A percentile compares a stretch with the other conserved stretches of the same genome.
These are phyloP conservation scores for Claviceps capensis DNA, from an alignment of 2,329 filamentous ascomycete genomes.

Conservation along the genomic window DNA sequence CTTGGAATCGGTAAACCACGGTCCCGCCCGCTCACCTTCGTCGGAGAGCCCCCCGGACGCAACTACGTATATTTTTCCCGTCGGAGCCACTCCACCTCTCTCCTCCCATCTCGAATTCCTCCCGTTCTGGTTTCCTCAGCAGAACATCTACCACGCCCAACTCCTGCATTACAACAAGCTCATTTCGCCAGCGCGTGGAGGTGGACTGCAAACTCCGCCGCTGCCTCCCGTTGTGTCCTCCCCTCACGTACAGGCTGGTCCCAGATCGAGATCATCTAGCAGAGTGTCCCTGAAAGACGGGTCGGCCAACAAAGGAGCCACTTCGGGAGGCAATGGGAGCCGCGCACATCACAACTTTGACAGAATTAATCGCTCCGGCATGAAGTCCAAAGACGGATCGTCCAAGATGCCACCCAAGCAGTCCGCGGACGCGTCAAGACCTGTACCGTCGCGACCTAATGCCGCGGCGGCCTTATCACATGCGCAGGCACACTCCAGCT, in stretches of 20 bases:
- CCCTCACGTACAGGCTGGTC: slow-evolving; percentile 40
- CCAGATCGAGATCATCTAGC: slow-evolving; percentile 44
- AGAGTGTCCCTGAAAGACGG: slow-evolving; percentile 44
- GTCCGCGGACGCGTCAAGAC: slow-evolving; percentile 17
- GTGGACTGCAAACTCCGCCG: slow-evolving; percentile 41
- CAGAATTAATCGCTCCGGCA: slow-evolving; percentile 49
- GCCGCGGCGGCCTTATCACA: slow-evolving; percentile 16
- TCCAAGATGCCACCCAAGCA: slow-evolving; percentile 38
- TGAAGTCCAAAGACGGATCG: slow-evolving; percentile 41
- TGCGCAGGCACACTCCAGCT: slow-evolving; percentile 54
- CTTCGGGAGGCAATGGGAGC: slow-evolving; percentile 51
- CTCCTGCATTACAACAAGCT: slow-evolving; percentile 53
- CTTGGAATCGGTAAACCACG: slow-evolving; percentile 12
- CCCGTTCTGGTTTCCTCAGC: slow-evolving; percentile 44
- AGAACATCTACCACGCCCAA: slow-evolving; percentile 47
- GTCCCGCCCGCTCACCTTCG: slow-evolving; percentile 12
- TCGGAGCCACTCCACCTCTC: slow-evolving; percentile 17
- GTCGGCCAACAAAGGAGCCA: slow-evolving; percentile 29
- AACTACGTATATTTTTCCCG: slow-evolving; percentile 9
- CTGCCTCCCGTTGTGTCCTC: slow-evolving; percentile 41
- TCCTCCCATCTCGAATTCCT: slow-evolving; percentile 38
- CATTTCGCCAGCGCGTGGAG: slow-evolving; percentile 42
- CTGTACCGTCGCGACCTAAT: slow-evolving; percentile 16
- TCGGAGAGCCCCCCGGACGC: slow-evolving; percentile 19
- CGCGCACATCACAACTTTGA: slow-evolving; percentile 40